Evolutionary conservation across 345 rosid genomes (phyloP).

Genomic region (Murraya koenigii): DNA sequence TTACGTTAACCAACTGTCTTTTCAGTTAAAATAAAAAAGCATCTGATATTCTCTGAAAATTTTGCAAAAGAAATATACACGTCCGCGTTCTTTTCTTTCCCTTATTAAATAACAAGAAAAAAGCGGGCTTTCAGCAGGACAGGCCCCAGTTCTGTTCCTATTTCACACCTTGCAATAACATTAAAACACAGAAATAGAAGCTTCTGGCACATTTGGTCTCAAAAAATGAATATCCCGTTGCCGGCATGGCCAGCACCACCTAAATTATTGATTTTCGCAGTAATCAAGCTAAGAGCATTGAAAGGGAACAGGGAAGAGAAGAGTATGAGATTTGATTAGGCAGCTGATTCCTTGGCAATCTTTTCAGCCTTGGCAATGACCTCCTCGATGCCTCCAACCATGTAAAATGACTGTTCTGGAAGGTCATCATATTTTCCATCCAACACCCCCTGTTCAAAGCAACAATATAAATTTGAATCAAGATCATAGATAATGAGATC

Average conservation of each 20-base stretch:
- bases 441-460: slow-evolving; percentile 62
- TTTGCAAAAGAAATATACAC: slow-evolving; percentile 21
- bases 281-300: slow-evolving; percentile 13
- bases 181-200: slow-evolving; percentile 20
- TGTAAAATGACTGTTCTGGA: slow-evolving; percentile 76
- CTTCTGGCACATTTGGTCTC: slow-evolving; percentile 17
- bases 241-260: slow-evolving; percentile 32
- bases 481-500: background rate
- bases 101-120: slow-evolving; percentile 24
- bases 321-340: slow-evolving; percentile 22
- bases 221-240: slow-evolving; percentile 31
- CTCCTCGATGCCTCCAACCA: slow-evolving; percentile 88
- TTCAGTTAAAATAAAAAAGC: background rate
- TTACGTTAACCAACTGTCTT: background rate
- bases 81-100: slow-evolving; percentile 7
- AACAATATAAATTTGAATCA: background rate
- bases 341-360: slow-evolving; percentile 69
- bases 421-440: slow-evolving; percentile 87
- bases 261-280: slow-evolving; percentile 26
- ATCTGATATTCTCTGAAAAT: slow-evolving; percentile 3
- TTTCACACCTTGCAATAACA: slow-evolving; percentile 23
- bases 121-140: slow-evolving; percentile 1
- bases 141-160: slow-evolving; percentile 21
- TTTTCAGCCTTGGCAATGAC: slow-evolving; percentile 82
- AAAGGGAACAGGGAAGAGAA: slow-evolving; percentile 12